Evolutionary conservation across 2,329 filamentous ascomycete genomes (phyloP).

Genomic region (Pseudogymnoascus sp.): DNA sequence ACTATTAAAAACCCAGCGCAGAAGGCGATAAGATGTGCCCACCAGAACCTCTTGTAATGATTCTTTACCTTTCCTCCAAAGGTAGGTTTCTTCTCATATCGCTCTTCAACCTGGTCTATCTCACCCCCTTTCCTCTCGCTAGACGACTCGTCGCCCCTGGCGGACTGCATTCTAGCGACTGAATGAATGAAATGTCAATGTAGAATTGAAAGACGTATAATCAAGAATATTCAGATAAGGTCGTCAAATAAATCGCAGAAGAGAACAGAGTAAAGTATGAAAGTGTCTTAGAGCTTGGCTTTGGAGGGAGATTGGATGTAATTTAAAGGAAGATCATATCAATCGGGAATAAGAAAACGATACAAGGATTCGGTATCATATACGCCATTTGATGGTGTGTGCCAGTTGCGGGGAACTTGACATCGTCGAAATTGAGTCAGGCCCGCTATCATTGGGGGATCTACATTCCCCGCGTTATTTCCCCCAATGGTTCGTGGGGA

Average conservation of each 20-base stretch:
- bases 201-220: not conserved
- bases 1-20: slow-evolving; percentile 46
- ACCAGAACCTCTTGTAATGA: slow-evolving; percentile 42
- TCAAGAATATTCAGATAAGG: not conserved
- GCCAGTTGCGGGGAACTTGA: not conserved
- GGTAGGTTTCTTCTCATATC: not conserved
- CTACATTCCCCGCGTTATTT: not conserved
- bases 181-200: not conserved
- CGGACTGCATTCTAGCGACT: not conserved
- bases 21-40: slow-evolving; percentile 45
- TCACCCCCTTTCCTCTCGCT: slow-evolving; percentile 14
- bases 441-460: not conserved
- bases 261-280: not conserved
- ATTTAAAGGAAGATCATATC: not conserved
- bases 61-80: slow-evolving; percentile 23
- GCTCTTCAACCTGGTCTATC: slow-evolving; percentile 17
- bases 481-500: not conserved
- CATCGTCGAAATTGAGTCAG: not conserved
- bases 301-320: not conserved
- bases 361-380: not conserved
- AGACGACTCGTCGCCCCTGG: not conserved
- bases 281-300: not conserved
- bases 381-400: not conserved
- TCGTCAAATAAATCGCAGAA: not conserved
- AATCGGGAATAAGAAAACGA: not conserved